Percentiles rank a stretch among this genome's conserved stretches.
Evolutionary conservation across 768 basidiomycete species (phyloP).

Genomic region (Mycena kentingensis): DNA sequence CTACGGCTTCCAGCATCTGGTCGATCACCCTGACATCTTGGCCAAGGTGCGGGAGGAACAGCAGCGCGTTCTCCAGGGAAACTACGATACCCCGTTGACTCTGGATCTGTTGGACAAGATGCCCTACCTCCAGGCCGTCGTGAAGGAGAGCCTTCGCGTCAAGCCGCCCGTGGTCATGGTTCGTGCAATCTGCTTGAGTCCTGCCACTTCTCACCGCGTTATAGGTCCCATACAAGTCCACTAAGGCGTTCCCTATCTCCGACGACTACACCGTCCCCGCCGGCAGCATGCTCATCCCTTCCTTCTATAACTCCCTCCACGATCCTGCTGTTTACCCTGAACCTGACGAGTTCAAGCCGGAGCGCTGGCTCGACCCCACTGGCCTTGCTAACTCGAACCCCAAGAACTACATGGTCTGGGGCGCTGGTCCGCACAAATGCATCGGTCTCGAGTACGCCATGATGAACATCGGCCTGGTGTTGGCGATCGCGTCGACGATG

Average conservation of each 20-base stretch:
- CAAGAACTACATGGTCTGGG: conserved; percentile 95
- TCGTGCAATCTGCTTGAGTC: conserved; percentile 19
- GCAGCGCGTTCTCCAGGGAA: conserved; percentile 75
- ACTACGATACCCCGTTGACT: conserved; percentile 74
- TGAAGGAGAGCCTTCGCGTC: conserved; percentile 90
- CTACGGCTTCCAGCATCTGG: conserved; percentile 94
- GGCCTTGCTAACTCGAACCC: conserved; percentile 80
- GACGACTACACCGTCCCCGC: conserved; percentile 90
- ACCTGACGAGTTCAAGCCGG: conserved; percentile 80
- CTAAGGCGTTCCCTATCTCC: conserved; percentile 88
- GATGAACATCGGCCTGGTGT: conserved; percentile 84
- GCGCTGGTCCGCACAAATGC: conserved; percentile 89
- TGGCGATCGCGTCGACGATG: conserved; percentile 78
- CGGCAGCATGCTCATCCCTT: conserved; percentile 92
- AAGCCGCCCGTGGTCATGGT: conserved; percentile 98
- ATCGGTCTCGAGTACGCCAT: conserved; percentile 91
- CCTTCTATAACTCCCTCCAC: conserved; percentile 90
- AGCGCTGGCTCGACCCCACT: conserved; percentile 90
- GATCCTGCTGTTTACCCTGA: conserved; percentile 86
- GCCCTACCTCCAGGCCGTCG: conserved; percentile 88
- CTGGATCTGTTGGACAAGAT: conserved; percentile 90
- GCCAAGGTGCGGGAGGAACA: conserved; percentile 92
- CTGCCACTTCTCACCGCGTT: neutral
- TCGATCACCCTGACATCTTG: conserved; percentile 87
- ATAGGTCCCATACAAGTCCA: conserved; percentile 91